Percentiles rank a stretch among this genome's conserved stretches.
phyloP scores from a whole-genome alignment of 129 eudicot genomes.

The Cynara cardunculus region DNA sequence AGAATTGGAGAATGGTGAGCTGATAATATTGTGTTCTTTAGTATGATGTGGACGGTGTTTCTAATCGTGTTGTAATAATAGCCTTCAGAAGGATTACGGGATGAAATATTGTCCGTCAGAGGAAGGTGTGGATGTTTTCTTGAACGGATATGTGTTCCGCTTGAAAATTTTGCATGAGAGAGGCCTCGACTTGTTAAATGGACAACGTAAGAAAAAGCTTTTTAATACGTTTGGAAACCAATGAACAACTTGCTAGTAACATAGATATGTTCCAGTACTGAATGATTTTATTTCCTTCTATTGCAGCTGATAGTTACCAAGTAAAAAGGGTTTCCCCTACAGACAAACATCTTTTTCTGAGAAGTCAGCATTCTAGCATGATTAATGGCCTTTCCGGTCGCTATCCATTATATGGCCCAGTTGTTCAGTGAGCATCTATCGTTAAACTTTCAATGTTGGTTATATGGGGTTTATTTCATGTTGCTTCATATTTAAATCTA shows the following conservation, averaged over 20 bases:
- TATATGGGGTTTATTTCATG: background rate
- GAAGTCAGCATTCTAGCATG: constrained; percentile 91
- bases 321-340: constrained; percentile 54
- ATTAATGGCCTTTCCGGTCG: constrained; percentile 86
- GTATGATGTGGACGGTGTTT: background rate
- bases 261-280: background rate
- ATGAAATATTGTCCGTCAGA: constrained; percentile 65
- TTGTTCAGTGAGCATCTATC: constrained; percentile 57
- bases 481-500: background rate
- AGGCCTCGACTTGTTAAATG: constrained; percentile 56
- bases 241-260: background rate
- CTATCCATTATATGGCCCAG: constrained; percentile 67
- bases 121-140: constrained; percentile 68
- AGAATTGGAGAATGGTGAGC: constrained; percentile 84
- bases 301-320: constrained; percentile 50
- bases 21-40: background rate
- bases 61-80: constrained; percentile 36
- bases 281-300: constrained; percentile 4
- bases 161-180: constrained; percentile 88
- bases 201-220: constrained; percentile 39
- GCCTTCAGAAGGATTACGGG: constrained; percentile 56
- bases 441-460: background rate
- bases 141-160: constrained; percentile 91
- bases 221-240: background rate
- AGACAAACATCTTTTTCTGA: constrained; percentile 62